Conservation (phyloP, 768 basidiomycete genomes). For the Boletus sensibilis region DNA sequence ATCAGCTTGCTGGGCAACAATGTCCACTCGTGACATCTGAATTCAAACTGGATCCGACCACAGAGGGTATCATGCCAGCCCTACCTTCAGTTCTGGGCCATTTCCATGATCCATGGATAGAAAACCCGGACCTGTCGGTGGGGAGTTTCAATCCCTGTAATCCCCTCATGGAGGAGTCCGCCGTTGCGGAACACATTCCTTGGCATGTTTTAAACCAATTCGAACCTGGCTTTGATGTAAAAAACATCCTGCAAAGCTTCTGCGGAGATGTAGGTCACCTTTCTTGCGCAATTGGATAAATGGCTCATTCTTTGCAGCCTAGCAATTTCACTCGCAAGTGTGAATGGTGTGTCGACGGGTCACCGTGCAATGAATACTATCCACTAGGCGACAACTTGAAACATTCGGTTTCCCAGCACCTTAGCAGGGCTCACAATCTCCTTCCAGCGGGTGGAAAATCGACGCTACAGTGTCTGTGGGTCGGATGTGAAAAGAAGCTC, state of each 20-base stretch:
- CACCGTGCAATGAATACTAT: conserved; percentile 1
- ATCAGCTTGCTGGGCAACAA: background rate
- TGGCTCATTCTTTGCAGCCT: background rate
- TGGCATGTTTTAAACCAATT: background rate
- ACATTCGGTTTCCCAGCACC: conserved; percentile 14
- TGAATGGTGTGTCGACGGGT: conserved; percentile 9
- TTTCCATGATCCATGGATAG: background rate
- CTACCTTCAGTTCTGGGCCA: background rate
- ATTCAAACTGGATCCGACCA: background rate
- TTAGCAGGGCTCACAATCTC: conserved; percentile 4
- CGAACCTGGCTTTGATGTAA: background rate
- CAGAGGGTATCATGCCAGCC: background rate
- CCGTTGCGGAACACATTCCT: background rate
- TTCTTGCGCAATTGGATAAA: background rate
- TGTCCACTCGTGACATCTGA: too few species aligned
- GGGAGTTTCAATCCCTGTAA: background rate
- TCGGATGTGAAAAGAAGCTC: conserved; percentile 19
- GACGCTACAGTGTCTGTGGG: conserved; percentile 16
- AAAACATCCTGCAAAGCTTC: background rate
- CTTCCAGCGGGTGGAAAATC: conserved; percentile 3
- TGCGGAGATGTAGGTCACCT: conserved; percentile 2
- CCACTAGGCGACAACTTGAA: conserved; percentile 3
- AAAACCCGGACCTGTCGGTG: background rate
- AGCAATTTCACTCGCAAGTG: background rate
- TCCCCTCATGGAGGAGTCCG: background rate